Evolutionary conservation across 345 rosid species (phyloP).

Genomic region (Litchi chinensis): DNA sequence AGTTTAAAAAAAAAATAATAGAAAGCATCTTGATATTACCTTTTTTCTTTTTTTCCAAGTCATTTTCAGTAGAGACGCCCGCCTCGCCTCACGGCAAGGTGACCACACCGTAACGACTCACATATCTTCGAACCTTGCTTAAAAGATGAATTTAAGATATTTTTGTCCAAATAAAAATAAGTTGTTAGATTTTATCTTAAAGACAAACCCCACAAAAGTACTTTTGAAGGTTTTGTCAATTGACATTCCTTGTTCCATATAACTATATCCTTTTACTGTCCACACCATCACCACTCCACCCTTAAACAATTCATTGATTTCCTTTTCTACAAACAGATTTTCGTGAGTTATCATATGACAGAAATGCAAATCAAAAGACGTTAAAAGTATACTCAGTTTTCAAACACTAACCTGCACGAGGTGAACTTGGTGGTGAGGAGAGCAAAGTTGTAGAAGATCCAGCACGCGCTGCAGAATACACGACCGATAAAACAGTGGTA

Average conservation of each 20-base stretch:
- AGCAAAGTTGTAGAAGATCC: constrained; percentile 93
- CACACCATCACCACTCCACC: background rate
- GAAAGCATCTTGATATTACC: background rate
- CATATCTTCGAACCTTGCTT: no score
- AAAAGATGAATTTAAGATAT: background rate
- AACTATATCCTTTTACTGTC: background rate
- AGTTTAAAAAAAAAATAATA: no score
- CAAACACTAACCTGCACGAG: constrained; percentile 69
- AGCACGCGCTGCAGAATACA: constrained; percentile 96
- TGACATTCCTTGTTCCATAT: background rate
- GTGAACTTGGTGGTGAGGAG: constrained; percentile 87
- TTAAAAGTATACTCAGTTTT: background rate
- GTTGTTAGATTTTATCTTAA: background rate
- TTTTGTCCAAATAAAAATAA: background rate
- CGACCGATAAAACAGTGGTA: constrained; percentile 89
- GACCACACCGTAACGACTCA: no score
- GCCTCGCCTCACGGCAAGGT: no score
- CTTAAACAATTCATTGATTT: background rate
- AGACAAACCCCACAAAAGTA: background rate
- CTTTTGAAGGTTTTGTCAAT: background rate
- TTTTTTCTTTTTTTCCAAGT: no score
- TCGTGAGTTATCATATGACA: background rate
- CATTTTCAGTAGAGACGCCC: no score
- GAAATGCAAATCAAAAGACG: background rate
- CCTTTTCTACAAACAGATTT: background rate